Conservation (phyloP, 2,329 filamentous ascomycete genomes). For the Colletotrichum limetticola region DNA sequence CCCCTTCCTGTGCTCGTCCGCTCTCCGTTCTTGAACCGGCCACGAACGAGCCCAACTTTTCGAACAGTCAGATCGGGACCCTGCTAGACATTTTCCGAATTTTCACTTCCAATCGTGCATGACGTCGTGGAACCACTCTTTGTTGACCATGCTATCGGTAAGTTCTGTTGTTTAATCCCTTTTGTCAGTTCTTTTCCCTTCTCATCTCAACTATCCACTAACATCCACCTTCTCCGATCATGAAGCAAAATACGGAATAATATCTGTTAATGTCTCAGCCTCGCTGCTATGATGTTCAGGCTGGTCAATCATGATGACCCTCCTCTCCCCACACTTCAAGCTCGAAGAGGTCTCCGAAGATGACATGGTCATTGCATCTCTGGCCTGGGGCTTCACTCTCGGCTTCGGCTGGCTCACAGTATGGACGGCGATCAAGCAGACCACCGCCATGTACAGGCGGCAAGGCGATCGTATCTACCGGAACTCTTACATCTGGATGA, state of each 20-base stretch:
- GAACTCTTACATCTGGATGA: slow-evolving; percentile 58
- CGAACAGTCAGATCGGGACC: neutral
- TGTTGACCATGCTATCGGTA: slow-evolving; percentile 4
- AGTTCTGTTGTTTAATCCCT: neutral
- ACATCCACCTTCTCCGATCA: neutral
- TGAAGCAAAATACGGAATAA: slow-evolving; percentile 15
- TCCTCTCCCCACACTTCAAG: slow-evolving; percentile 36
- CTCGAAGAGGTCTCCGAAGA: slow-evolving; percentile 37
- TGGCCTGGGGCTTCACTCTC: slow-evolving; percentile 52
- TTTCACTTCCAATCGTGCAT: neutral
- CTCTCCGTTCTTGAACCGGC: neutral
- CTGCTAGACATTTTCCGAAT: neutral
- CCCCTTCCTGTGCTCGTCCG: slow-evolving; percentile 4
- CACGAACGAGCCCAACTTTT: neutral
- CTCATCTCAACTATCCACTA: neutral
- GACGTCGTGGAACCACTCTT: neutral
- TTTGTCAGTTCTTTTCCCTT: neutral
- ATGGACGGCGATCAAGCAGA: slow-evolving; percentile 50
- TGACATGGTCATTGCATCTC: slow-evolving; percentile 43
- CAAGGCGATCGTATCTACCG: slow-evolving; percentile 43
- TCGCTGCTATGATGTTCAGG: slow-evolving; percentile 24
- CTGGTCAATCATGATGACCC: slow-evolving; percentile 27
- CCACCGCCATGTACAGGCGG: slow-evolving; percentile 46
- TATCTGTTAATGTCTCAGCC: neutral
- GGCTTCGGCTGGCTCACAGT: slow-evolving; percentile 53